Evolutionary conservation across 108 stramenopile species (phyloP), one percentile per base, ranked within the genome.

Genomic region (Fistulifera pelliculosa): DNA sequence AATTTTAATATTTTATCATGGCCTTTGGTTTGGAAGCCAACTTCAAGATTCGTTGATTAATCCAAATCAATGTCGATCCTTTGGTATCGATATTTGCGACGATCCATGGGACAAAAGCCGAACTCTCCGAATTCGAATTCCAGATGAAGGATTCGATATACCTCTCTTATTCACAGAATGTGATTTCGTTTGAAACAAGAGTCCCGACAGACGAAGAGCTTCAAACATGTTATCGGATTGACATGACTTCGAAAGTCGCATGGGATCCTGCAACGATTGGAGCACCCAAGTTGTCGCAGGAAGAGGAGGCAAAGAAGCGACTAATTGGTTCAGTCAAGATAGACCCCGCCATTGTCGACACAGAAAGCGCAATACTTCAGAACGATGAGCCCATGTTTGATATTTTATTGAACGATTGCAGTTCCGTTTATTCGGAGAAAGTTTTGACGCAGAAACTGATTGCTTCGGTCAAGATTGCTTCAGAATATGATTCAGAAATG

Each of bases 61-160:
- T 41, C 61, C 74, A 18, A 71, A 68, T 47, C 69, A 75, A 38
- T 12, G 62, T 0, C 60, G 74, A 41, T 17, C 31, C 18, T 41
- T 22, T 45, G 73, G 69, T 1, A 38, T 68, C 13, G 17, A 17
- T 8, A 44, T 71, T 26, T 39, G 47, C 25, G 64, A 71, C 40
- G 18, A 24, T 38, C 60, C 60, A 10, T 27, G 17, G 16, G 31
- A 61, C 18, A 11, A 35, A 35, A 28, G 19, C 8, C 19, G 38
- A 6, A 5, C 8, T 38, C 45, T 41, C 4, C 17, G 28, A 7
- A 3, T 47, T 18, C 21, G 21, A 7, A 10, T 47, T 47, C 44
- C 44, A 3, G 44, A 11, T 14, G 17, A 38, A 27, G 17, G n/a
- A 2, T 16, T 41, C 22, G n/a, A 23, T 6, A 38, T 60, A 1